Evolutionary conservation across 2,329 filamentous ascomycete species (phyloP), one percentile per base, ranked within the genome.

Genomic region (Chrysoporthe deuterocubensis): DNA sequence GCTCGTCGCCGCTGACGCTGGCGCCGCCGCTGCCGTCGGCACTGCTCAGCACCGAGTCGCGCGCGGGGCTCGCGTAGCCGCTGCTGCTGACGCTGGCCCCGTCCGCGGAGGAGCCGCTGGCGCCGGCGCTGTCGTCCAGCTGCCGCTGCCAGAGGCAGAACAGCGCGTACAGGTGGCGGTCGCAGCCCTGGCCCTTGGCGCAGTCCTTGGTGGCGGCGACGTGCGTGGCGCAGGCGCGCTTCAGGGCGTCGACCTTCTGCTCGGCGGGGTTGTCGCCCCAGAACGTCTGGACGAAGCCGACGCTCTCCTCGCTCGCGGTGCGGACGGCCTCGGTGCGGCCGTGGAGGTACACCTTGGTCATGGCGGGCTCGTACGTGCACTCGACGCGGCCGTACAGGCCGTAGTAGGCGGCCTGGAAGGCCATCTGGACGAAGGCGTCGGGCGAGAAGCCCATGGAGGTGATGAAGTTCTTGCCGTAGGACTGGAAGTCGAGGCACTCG

Each of bases 401-500:
- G 75, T 97, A 99, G 82, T 99, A 98, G 1, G 96, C 95, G 4
- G 95, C 95, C 78, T 99, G 96, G 82, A 97, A 97, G 0, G 96
- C 96, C 95, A 99, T 98, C 79, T 99, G 96, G 26, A 99, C 92
- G 76, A 97, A 99, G 0, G 96, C 96, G 77, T 98, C 96, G 0
- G 96, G 95, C 0, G 95, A 98, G 80, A 98, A 96, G 8, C 95
- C 95, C 90, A 96, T 96, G 0, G 92, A 93, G 0, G 94, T 98
- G 79, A 99, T 97, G 76, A 97, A 97, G 79, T 96, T 97, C 84
- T 97, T 97, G 72, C 96, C 96, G 74, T 97, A 99, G 34, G 90
- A 88, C 61, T 83, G 82, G 73, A 98, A 98, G 73, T 98, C 95
- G 4, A 98, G 85, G 14, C 94, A 96, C 70, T 94, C 87, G 74